Evolutionary conservation across 1,284 basidiomycete genomes (phyloP).

Genomic region (Cryptococcus sp.): DNA sequence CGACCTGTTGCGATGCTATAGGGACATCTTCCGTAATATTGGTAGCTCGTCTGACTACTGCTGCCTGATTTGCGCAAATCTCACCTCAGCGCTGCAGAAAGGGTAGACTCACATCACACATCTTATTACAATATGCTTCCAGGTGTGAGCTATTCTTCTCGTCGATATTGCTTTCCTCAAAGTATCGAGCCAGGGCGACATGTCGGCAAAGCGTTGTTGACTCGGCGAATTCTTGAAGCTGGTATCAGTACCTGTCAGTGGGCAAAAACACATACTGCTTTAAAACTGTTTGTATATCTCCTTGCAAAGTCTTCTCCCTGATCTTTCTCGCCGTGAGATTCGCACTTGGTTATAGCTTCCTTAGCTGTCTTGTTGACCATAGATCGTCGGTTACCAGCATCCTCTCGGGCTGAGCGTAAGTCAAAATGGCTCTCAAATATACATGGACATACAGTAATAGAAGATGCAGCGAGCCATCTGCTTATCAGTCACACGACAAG

Average conservation of each 20-base stretch:
- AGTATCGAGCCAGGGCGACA: conserved; percentile 72
- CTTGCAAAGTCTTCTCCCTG: conserved; percentile 11
- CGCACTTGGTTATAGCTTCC: conserved; percentile 11
- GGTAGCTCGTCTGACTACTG: conserved; percentile 17
- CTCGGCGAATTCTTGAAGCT: conserved; percentile 59
- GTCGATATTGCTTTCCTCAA: conserved; percentile 66
- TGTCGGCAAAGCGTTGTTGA: conserved; percentile 64
- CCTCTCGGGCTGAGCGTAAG: conserved; percentile 62
- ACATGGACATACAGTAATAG: conserved; percentile 63
- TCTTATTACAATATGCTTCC: conserved; percentile 62
- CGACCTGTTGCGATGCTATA: conserved; percentile 23
- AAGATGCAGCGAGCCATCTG: conserved; percentile 73
- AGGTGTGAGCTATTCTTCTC: conserved; percentile 51
- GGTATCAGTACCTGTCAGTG: background rate
- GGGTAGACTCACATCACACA: conserved; percentile 69
- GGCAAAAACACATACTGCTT: conserved; percentile 51
- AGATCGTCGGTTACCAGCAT: conserved; percentile 57
- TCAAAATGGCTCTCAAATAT: background rate
- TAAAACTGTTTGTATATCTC: conserved; percentile 55
- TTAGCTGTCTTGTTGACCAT: conserved; percentile 52
- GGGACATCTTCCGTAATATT: conserved; percentile 26
- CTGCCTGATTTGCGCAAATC: conserved; percentile 27
- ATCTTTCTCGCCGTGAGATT: conserved; percentile 8
- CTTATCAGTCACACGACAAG: background rate
- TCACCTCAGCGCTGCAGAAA: conserved; percentile 5